Base-by-base conservation (phyloP, 202 grass and related monocot genomes). In the Schoenoplectus triqueter region DNA sequence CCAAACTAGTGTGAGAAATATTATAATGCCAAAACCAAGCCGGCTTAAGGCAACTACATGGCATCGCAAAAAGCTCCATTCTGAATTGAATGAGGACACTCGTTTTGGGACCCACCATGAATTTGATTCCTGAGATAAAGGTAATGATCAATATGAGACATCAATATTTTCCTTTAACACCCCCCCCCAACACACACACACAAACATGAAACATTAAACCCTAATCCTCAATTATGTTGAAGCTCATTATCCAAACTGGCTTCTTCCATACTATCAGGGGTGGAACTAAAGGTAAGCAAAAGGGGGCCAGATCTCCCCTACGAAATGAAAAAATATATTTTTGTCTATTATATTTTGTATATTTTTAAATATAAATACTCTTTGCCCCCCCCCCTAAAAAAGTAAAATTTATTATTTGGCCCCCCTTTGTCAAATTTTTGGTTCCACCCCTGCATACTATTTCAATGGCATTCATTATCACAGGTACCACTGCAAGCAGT, bases 71-170 rank as follows among this genome's bases (percentile, higher is more conserved):
- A 85, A 69, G 49, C 88, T 63, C 69, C 70, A 85, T 10, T 69
- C 84, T 6, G 91, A 96, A 80, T 88, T 94, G 47, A 99, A 91
- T 86, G 87, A 14, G 63, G 87, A 88, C 55, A 99, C 74, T 52
- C 86, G 87, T 39, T 89, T 95, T 71, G 96, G 93, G 54, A 95
- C 80, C 91, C 93, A 99, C 91, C 96, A 96, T 50, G 91, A 88
- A 80, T 89, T 94, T 54, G 85, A 87, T 78, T 89, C 93, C 91
- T 94, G 87, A 40, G 88, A 84, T 66, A 89, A 64, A 80, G 65
- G 45, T 73, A 62, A 62, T 5, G 14, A 14, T 78, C 52, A 78
- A 42, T 45, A 73, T 66, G 64, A 80, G 14, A 80, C 47, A 10
- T 39, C 46, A 7, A 68, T 70, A 47, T 31, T 44, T 44, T 59